A percentile compares a stretch with the other conserved stretches of the same genome.
Evolutionary conservation across 2,329 filamentous ascomycete genomes (phyloP).

Genomic region (Biscogniauxia sp.): DNA sequence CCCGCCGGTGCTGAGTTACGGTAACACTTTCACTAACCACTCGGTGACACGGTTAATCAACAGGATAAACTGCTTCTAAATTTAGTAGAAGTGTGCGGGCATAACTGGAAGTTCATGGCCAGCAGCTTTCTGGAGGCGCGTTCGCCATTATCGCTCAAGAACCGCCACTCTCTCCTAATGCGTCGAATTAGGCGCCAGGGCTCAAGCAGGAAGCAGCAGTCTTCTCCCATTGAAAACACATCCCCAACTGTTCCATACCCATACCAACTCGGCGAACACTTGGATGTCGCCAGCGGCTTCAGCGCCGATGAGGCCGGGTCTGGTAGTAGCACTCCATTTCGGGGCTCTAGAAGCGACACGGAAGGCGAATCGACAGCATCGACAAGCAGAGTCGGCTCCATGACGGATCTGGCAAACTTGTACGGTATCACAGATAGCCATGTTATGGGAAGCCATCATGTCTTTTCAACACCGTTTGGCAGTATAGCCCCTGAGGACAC

Average conservation of each 20-base stretch:
- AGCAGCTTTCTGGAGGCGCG: constrained; percentile 20
- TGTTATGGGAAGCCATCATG: neutral
- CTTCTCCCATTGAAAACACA: neutral
- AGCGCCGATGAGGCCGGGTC: neutral
- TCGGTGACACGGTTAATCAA: neutral
- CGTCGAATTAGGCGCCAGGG: constrained; percentile 15
- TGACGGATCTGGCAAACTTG: neutral
- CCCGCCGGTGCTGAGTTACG: no score
- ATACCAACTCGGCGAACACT: neutral
- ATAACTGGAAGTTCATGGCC: constrained; percentile 18
- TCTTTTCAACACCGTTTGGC: neutral
- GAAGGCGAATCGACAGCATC: neutral
- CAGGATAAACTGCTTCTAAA: constrained; percentile 12
- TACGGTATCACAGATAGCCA: neutral
- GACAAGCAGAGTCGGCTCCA: neutral
- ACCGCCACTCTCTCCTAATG: constrained; percentile 16
- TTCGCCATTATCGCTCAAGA: constrained; percentile 16
- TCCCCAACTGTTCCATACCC: neutral
- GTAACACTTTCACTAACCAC: no score
- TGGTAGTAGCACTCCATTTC: neutral
- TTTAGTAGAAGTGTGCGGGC: constrained; percentile 11
- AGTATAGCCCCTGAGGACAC: neutral
- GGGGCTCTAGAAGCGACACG: neutral
- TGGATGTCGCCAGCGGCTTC: neutral
- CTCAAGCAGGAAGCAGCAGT: neutral